These are phyloP conservation scores for Mallotus nudiflorus DNA, from an alignment of 345 rosid genomes.

Conservation along the genomic window DNA sequence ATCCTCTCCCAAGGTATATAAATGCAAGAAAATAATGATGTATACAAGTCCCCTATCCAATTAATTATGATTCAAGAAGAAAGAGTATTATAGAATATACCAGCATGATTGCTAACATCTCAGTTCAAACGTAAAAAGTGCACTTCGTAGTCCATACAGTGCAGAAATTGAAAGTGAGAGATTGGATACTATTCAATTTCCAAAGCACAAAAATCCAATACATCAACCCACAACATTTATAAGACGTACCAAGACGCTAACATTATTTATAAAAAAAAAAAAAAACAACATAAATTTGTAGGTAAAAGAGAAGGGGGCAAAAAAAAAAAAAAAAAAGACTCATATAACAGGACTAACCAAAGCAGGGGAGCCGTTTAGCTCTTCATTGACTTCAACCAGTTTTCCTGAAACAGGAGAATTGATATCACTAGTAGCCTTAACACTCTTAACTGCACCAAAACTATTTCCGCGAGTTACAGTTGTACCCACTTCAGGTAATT, in stretches of 20 bases:
- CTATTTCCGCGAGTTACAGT: slow-evolving; percentile 61
- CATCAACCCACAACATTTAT: not conserved
- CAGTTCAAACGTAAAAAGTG: too few relatives aligned
- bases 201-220: not conserved
- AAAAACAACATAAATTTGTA: not conserved
- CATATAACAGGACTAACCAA: slow-evolving; percentile 57
- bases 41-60: too few relatives aligned
- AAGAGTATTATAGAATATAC: too few relatives aligned
- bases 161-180: too few relatives aligned
- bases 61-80: too few relatives aligned
- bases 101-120: too few relatives aligned
- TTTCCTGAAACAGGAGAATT: slow-evolving; percentile 89
- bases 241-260: not conserved
- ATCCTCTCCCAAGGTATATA: too few relatives aligned
- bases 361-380: slow-evolving; percentile 62
- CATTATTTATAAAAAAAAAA: too few relatives aligned
- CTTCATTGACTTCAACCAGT: slow-evolving; percentile 72
- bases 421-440: slow-evolving; percentile 96
- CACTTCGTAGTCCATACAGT: too few relatives aligned
- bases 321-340: not conserved
- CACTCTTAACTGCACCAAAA: slow-evolving; percentile 98
- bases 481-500: slow-evolving; percentile 77
- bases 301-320: not conserved
- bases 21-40: too few relatives aligned
- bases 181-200: too few relatives aligned